Conservation (phyloP, 2,329 filamentous ascomycete species). For the Colletotrichum ledebouriae region DNA sequence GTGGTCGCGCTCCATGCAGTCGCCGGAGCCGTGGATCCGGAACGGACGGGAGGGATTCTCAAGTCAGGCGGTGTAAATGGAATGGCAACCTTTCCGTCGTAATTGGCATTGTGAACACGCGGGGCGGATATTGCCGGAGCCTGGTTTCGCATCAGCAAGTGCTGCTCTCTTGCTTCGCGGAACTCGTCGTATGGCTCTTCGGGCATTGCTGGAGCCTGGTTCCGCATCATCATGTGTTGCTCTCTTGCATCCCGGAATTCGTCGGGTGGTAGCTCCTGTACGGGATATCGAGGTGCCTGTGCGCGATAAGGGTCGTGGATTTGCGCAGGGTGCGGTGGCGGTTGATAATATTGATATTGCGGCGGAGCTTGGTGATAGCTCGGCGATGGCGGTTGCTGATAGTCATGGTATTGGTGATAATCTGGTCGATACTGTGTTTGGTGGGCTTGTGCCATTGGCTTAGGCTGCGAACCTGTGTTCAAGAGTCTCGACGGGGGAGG, state of each 20-base stretch:
- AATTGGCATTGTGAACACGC: conserved; percentile 36
- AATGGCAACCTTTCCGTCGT: conserved; percentile 42
- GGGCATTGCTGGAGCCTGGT: conserved; percentile 28
- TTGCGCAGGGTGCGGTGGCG: conserved; percentile 38
- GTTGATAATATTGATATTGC: conserved; percentile 42
- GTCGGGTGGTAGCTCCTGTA: conserved; percentile 22
- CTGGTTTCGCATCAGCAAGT: conserved; percentile 32
- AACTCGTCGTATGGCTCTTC: conserved; percentile 20
- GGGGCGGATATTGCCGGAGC: conserved; percentile 18
- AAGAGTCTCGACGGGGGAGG: conserved; percentile 47
- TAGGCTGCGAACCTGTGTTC: conserved; percentile 41
- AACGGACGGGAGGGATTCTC: conserved; percentile 30
- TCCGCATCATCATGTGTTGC: conserved; percentile 30
- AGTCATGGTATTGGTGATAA: conserved; percentile 44
- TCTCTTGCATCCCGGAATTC: conserved; percentile 32
- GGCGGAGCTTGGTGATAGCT: conserved; percentile 44
- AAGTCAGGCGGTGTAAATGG: conserved; percentile 34
- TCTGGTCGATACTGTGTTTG: conserved; percentile 41
- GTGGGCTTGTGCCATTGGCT: conserved; percentile 13
- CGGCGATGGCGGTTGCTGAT: conserved; percentile 45
- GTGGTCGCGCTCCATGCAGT: conserved; percentile 26
- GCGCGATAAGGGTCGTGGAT: conserved; percentile 31
- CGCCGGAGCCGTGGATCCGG: conserved; percentile 10
- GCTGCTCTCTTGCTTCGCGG: conserved; percentile 33
- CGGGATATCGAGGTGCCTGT: conserved; percentile 18